Evolutionary conservation across 2,329 filamentous ascomycete genomes (phyloP), one percentile per base, ranked within the genome.

Genomic region (Stemphylium beticola): DNA sequence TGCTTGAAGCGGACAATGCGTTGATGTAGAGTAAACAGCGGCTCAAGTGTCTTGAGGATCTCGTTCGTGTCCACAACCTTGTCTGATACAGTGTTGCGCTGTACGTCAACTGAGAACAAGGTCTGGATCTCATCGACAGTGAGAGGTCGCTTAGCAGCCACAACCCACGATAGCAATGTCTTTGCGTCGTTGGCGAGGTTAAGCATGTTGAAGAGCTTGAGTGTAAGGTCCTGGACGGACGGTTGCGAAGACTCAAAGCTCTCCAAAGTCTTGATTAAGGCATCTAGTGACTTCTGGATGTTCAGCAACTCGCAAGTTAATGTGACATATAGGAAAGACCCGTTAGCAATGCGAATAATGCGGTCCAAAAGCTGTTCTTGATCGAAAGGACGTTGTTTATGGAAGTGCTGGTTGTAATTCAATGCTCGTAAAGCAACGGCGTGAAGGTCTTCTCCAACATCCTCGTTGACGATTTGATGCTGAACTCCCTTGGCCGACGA

Each of bases 321-420:
- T 26, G 77, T 74, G 1, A 77, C 73, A 74, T 78, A 79, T n/a
- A 79, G 72, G 58, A 81, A 80, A 4, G 77, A 79, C 8, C 78
- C 78, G 20, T 78, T 73, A 1, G 77, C 74, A 10, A 71, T 66
- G 18, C 73, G 64, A 26, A 76, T 75, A 39, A 81, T 72, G 11
- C 74, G 64, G 37, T 75, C 66, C 8, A 78, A 68, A n/a, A 78
- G 54, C 0, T 73, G 66, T 49, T 77, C 74, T 29, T 74, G 65
- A 11, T 69, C 62, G n/a, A 73, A 55, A 11, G 60, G 57, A 14
- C 61, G 51, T 37, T 67, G 64, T 3, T 53, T 52, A 18, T 69
- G 62, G 42, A 71, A 71, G 41, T 67, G 60, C 22, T 58, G 60
- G 37, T 70, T 70, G 38, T 63, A 57, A 11, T 64, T 54, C 32